Evolutionary conservation across 2,329 filamentous ascomycete genomes (phyloP).

Genomic region (Beauveria rudraprayagi): DNA sequence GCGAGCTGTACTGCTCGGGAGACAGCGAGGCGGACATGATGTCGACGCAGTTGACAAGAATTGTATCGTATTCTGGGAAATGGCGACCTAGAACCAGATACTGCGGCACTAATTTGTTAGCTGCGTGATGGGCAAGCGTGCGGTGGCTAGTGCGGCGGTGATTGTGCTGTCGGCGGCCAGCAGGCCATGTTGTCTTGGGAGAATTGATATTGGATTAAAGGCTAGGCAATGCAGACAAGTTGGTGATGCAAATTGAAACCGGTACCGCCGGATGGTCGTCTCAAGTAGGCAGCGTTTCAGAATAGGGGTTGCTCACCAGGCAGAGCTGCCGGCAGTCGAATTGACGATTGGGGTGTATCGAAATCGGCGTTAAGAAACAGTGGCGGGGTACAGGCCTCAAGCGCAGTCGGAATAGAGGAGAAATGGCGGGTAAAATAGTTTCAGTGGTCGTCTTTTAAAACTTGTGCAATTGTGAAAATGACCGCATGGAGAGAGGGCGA

Average conservation of each 20-base stretch:
- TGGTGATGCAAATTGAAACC: conserved; percentile 8
- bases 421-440: no score
- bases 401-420: neutral
- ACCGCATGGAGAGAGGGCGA: neutral
- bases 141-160: neutral
- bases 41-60: neutral
- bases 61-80: neutral
- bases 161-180: neutral
- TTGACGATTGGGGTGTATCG: neutral
- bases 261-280: neutral
- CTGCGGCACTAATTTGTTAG: neutral
- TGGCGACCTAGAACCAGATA: neutral
- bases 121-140: neutral
- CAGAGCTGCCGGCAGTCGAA: neutral
- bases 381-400: neutral
- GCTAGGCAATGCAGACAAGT: neutral
- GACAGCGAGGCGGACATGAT: conserved; percentile 32
- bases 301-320: conserved; percentile 6
- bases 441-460: neutral
- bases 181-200: neutral
- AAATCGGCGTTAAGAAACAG: conserved; percentile 2
- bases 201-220: neutral
- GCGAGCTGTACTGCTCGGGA: conserved; percentile 27
- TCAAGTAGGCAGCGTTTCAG: conserved; percentile 9
- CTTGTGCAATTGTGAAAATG: neutral